Evolutionary conservation across 2,329 filamentous ascomycete genomes (phyloP), one percentile per base, ranked within the genome.

Genomic region (Penicillium sp.): DNA sequence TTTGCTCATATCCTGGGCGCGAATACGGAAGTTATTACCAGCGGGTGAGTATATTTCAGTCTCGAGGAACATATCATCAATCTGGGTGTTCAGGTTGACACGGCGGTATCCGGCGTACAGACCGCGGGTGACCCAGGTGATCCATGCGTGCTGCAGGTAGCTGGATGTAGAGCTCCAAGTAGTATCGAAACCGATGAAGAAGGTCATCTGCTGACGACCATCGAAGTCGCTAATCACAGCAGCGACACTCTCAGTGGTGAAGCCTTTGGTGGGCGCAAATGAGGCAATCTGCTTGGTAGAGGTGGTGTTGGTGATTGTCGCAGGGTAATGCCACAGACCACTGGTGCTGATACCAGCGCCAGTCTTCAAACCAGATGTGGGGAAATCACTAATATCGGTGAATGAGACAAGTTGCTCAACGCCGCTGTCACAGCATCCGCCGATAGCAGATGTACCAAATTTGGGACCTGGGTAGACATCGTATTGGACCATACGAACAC

Each of bases 11-110:
- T 85, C 83, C 7, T 69, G 71, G 7, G 77, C 67, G 33, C 74
- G 75, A 60, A 83, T 74, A 21, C 82, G 80, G 73, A 83, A 87
- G 6, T 73, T 76, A 0, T 70, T 74, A 6, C 77, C 78, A n/a
- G 64, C 62, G 1, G 84, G 82, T 19, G 70, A 64, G 67, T 84
- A 84, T 37, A 83, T 75, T 12, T 77, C 77, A 3, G 80, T 79
- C 52, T 77, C 74, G 21, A 88, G 74, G 63, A 86, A 83, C 76
- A 88, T 83, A 62, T 88, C 85, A 64, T 88, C 85, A 33, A 87
- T 81, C 65, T 86, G 84, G 13, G 83, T 81, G 71, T 75, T 81
- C 37, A 86, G 71, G 60, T 84, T 80, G 38, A 81, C 75, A 60
- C 83, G 79, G 53, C 82, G 79, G 67, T 82, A 81, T n/a, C 84